These are phyloP conservation scores for Chimonanthus praecox DNA, from an alignment of 164 flowering plant species.

Conservation along the genomic window DNA sequence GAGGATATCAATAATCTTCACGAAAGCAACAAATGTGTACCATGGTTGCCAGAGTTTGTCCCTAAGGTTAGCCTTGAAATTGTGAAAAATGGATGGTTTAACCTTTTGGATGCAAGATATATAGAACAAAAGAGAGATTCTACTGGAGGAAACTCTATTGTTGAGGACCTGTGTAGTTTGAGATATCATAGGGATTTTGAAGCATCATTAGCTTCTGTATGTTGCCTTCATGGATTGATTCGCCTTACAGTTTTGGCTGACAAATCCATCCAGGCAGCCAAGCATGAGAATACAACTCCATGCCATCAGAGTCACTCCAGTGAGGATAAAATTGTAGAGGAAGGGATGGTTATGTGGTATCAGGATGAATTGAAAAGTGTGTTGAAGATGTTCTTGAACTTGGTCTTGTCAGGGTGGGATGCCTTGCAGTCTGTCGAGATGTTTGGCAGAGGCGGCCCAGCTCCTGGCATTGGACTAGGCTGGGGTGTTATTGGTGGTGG, in stretches of 20 bases:
- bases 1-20: constrained; percentile 20
- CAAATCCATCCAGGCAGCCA: constrained; percentile 44
- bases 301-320: constrained; percentile 17
- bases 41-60: constrained; percentile 75
- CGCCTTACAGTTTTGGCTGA: constrained; percentile 40
- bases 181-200: constrained; percentile 40
- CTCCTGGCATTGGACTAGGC: constrained; percentile 90
- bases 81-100: constrained; percentile 41
- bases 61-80: constrained; percentile 60
- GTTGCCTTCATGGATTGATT: constrained; percentile 63
- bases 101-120: constrained; percentile 20
- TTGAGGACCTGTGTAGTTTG: constrained; percentile 42
- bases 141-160: constrained; percentile 31
- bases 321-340: constrained; percentile 49
- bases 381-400: constrained; percentile 29
- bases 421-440: constrained; percentile 47
- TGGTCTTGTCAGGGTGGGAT: constrained; percentile 44
- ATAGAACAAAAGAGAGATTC: constrained; percentile 9
- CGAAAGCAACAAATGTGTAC: constrained; percentile 19
- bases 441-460: constrained; percentile 93
- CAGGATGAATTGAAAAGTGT: constrained; percentile 34
- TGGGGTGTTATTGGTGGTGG: constrained; percentile 96
- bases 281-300: constrained; percentile 14
- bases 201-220: constrained; percentile 55
- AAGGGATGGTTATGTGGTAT: constrained; percentile 47